Evolutionary conservation across 345 rosid species (phyloP).

Genomic region (Eucalyptus sideroxylon): DNA sequence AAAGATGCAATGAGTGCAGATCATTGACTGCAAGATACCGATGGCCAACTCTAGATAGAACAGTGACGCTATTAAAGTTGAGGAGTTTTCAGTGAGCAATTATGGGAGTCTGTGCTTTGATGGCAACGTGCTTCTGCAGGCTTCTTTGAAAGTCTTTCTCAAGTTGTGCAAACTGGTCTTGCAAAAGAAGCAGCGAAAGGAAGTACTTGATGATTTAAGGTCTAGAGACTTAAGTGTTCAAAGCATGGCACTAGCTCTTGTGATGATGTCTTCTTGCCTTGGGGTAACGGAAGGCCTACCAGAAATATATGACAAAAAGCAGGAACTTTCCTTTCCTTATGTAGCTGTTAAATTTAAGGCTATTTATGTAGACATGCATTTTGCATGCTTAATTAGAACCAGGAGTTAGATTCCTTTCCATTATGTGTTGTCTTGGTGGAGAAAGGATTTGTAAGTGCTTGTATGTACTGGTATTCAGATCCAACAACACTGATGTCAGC

Average conservation of each 20-base stretch:
- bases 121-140: constrained; percentile 41
- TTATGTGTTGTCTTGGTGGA: constrained; percentile 60
- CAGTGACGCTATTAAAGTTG: constrained; percentile 41
- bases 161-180: constrained; percentile 42
- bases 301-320: constrained; percentile 44
- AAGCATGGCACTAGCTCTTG: constrained; percentile 41
- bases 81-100: constrained; percentile 45
- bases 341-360: constrained; percentile 62
- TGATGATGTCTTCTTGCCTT: constrained; percentile 59
- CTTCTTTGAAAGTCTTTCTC: constrained; percentile 59
- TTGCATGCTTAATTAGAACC: constrained; percentile 39
- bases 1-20: background rate
- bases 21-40: background rate
- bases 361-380: constrained; percentile 66
- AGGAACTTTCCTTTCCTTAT: constrained; percentile 46
- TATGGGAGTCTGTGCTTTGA: constrained; percentile 32
- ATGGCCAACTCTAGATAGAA: constrained; percentile 11
- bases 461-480: constrained; percentile 31
- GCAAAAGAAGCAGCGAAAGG: constrained; percentile 37
- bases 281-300: constrained; percentile 31
- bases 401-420: constrained; percentile 51
- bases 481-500: constrained; percentile 23
- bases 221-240: constrained; percentile 28
- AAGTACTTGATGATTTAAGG: constrained; percentile 47
- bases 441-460: constrained; percentile 56